Conservation (phyloP, 1,284 basidiomycete species). For the Mycena citricolor region DNA sequence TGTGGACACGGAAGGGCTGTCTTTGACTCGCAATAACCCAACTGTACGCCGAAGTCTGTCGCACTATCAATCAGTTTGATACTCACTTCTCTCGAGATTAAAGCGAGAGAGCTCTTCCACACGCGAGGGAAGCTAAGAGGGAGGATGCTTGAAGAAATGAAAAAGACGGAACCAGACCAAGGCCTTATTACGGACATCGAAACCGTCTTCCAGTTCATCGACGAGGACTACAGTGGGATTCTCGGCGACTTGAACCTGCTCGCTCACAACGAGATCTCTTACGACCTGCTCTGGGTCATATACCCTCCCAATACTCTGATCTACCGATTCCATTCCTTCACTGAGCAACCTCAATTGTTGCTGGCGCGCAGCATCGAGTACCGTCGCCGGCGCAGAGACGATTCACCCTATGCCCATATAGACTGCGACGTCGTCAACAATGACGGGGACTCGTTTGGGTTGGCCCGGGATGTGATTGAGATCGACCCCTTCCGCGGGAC, state of each 20-base stretch:
- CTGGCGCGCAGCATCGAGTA: constrained; percentile 21
- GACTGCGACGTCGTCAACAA: constrained; percentile 28
- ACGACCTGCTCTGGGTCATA: constrained; percentile 30
- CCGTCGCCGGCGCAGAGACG: constrained; percentile 3
- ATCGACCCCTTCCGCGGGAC: constrained; percentile 27
- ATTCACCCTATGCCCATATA: constrained; percentile 17
- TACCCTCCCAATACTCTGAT: constrained; percentile 29
- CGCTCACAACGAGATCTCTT: constrained; percentile 25
- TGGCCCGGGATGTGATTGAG: constrained; percentile 22
- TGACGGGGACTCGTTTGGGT: constrained; percentile 29
- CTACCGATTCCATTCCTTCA: constrained; percentile 24
- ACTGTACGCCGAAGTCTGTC: neutral
- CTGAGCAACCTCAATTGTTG: constrained; percentile 27
- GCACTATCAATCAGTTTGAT: neutral
- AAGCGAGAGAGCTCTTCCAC: constrained; percentile 16
- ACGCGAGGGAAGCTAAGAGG: constrained; percentile 11
- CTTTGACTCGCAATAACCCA: constrained; percentile 2
- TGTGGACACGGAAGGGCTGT: constrained; percentile 1
- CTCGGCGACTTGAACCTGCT: constrained; percentile 21
- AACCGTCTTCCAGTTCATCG: constrained; percentile 22
- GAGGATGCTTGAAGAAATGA: constrained; percentile 18
- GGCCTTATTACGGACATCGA: constrained; percentile 24
- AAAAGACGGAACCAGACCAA: constrained; percentile 5
- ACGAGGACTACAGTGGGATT: constrained; percentile 20
- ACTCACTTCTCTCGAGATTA: constrained; percentile 9